A percentile compares a stretch with the other conserved stretches of the same genome.
These are phyloP conservation scores for Bauhinia variegata DNA, from an alignment of 306 rosid species.

Conservation along the genomic window DNA sequence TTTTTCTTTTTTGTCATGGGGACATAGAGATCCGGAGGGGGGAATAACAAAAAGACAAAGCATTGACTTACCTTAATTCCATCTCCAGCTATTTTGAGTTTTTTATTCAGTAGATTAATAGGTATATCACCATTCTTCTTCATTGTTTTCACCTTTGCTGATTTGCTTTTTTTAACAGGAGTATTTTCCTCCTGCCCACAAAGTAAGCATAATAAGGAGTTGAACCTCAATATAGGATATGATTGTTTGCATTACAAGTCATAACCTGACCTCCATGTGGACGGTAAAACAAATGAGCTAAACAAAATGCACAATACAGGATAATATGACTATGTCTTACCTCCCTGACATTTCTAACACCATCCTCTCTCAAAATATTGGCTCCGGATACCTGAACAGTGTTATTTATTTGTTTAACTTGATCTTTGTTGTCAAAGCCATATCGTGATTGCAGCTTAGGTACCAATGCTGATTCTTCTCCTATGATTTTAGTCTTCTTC, in stretches of 20 bases:
- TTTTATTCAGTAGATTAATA: slow-evolving; percentile 61
- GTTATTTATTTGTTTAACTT: slow-evolving; percentile 55
- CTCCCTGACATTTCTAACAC: slow-evolving; percentile 56
- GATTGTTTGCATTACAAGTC: slow-evolving; percentile 17
- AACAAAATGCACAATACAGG: slow-evolving; percentile 26
- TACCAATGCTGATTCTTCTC: slow-evolving; percentile 52
- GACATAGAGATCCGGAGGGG: background rate
- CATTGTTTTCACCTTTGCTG: slow-evolving; percentile 60
- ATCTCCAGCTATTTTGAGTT: slow-evolving; percentile 84
- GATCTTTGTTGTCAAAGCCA: slow-evolving; percentile 57
- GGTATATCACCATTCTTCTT: slow-evolving; percentile 62
- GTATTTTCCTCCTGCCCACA: slow-evolving; percentile 68
- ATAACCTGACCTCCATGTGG: slow-evolving; percentile 17
- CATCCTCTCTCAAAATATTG: slow-evolving; percentile 61
- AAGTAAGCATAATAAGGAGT: slow-evolving; percentile 21
- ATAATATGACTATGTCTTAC: slow-evolving; percentile 42
- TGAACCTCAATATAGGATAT: background rate
- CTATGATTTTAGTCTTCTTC: slow-evolving; percentile 57
- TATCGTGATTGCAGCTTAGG: slow-evolving; percentile 52
- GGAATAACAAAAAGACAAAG: slow-evolving; percentile 3
- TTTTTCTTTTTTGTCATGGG: too few species aligned
- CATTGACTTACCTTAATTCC: slow-evolving; percentile 67
- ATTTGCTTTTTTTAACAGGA: slow-evolving; percentile 56
- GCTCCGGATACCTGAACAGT: slow-evolving; percentile 54
- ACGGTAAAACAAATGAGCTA: slow-evolving; percentile 26